Base-by-base conservation (phyloP, 2,329 filamentous ascomycete species). In the Fusarium sp. region DNA sequence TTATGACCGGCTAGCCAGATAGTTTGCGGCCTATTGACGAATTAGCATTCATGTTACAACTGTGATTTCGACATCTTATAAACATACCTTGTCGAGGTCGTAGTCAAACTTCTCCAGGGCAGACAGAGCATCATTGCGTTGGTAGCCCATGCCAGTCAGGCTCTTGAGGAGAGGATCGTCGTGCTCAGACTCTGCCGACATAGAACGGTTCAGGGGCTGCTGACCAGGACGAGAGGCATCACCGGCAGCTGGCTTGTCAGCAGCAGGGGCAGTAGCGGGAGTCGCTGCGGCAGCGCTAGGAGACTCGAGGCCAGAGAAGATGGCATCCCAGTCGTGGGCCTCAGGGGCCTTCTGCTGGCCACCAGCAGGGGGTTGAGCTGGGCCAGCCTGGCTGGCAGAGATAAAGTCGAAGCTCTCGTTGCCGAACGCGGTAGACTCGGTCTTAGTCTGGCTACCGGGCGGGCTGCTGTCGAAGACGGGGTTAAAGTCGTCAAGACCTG, bases 71-170 rank as follows among this genome's bases (percentile, higher is more conserved):
- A n/a, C n/a, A n/a, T n/a, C n/a, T n/a, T n/a, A n/a, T n/a, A n/a
- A n/a, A n/a, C n/a, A 82, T 82, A 97, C 95, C 88, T 92, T 93
- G 81, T 97, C 93, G 77, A 97, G 86, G 79, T 97, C 96, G 81
- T 98, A 97, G 81, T 98, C 93, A 78, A 92, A 97, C 79, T 95
- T 94, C 83, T 98, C 95, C 77, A 98, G 82, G 23, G 96, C 95
- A 54, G 85, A 84, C 34, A 97, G 82, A 14, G 93, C 91, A 55
- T 92, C 89, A 7, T 84, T 82, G 29, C 95, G 86, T 4, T 88
- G 81, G 77, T 96, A 98, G 0, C 95, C 95, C 93, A 98, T 97
- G 9, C 88, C 86, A 1, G 93, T 97, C 76, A 98, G 79, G 73
- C 93, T 90, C 83, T 97, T 96, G 71, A 98, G 82, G 61, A 97